These are phyloP conservation scores for Xylaria acuta DNA, from an alignment of 495 filamentous ascomycete species.

Conservation along the genomic window DNA sequence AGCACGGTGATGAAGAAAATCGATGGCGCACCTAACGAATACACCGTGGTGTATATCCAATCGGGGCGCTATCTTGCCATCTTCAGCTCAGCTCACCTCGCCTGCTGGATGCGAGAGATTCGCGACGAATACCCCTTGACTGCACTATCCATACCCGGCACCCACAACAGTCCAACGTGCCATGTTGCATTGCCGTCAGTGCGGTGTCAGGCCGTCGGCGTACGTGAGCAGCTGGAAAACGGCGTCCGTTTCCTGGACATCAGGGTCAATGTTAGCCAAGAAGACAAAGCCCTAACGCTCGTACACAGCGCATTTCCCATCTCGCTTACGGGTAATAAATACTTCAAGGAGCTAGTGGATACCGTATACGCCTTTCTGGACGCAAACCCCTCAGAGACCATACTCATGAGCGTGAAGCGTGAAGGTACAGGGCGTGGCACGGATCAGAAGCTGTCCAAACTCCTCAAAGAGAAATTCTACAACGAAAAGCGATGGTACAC, in stretches of 20 bases:
- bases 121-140: conserved; percentile 72
- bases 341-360: conserved; percentile 74
- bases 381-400: conserved; percentile 75
- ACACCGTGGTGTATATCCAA: conserved; percentile 76
- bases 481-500: conserved; percentile 75
- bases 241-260: conserved; percentile 96
- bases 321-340: conserved; percentile 61
- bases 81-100: conserved; percentile 72
- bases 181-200: conserved; percentile 87
- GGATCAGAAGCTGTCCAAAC: conserved; percentile 76
- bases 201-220: conserved; percentile 84
- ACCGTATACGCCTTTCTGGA: conserved; percentile 77
- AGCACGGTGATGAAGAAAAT: conserved; percentile 43
- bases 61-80: conserved; percentile 71
- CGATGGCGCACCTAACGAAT: conserved; percentile 51
- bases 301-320: conserved; percentile 57
- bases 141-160: conserved; percentile 88
- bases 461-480: conserved; percentile 75
- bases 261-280: conserved; percentile 71
- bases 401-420: conserved; percentile 89
- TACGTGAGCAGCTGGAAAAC: conserved; percentile 80
- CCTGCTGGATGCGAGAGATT: conserved; percentile 82
- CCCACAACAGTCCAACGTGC: conserved; percentile 90
- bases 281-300: conserved; percentile 71
- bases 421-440: conserved; percentile 83